These are phyloP conservation scores for Candida silvicultrix DNA, from an alignment of 805 yeast genomes.

Conservation along the genomic window DNA sequence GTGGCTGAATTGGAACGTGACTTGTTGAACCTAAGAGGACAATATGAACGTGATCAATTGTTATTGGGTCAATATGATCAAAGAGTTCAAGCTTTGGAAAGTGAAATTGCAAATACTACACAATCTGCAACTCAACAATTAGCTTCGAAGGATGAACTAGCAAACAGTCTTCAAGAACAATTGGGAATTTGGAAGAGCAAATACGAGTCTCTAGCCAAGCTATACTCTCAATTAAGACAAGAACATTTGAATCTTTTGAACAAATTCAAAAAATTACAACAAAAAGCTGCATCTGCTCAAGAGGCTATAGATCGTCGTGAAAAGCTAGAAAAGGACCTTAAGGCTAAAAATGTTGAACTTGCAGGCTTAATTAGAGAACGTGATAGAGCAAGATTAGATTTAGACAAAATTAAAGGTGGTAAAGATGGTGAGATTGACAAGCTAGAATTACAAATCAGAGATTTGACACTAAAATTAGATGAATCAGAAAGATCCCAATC, in stretches of 20 bases:
- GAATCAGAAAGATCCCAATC: constrained; percentile 59
- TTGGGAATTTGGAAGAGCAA: constrained; percentile 73
- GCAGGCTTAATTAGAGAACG: constrained; percentile 88
- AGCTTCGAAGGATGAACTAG: constrained; percentile 68
- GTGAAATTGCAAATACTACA: constrained; percentile 55
- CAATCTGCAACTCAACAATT: constrained; percentile 67
- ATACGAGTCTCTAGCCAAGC: constrained; percentile 83
- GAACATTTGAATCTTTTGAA: constrained; percentile 79
- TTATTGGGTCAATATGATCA: constrained; percentile 83
- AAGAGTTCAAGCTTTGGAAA: constrained; percentile 75
- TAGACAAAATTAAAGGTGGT: constrained; percentile 62
- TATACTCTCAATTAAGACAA: constrained; percentile 86
- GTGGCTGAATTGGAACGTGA: constrained; percentile 81
- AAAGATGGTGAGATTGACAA: constrained; percentile 61
- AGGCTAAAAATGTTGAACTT: constrained; percentile 78
- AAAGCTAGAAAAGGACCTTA: constrained; percentile 73
- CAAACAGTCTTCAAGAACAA: constrained; percentile 66
- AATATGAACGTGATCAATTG: constrained; percentile 79
- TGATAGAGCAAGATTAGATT: constrained; percentile 79
- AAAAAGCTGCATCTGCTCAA: constrained; percentile 84
- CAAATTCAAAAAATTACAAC: constrained; percentile 74
- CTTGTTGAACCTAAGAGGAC: constrained; percentile 64
- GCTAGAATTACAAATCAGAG: constrained; percentile 58
- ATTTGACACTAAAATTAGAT: constrained; percentile 49
- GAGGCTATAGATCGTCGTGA: constrained; percentile 84